These are phyloP conservation scores for Cyclostephanos tholiformis DNA, from an alignment of 108 stramenopile species.

Conservation along the genomic window DNA sequence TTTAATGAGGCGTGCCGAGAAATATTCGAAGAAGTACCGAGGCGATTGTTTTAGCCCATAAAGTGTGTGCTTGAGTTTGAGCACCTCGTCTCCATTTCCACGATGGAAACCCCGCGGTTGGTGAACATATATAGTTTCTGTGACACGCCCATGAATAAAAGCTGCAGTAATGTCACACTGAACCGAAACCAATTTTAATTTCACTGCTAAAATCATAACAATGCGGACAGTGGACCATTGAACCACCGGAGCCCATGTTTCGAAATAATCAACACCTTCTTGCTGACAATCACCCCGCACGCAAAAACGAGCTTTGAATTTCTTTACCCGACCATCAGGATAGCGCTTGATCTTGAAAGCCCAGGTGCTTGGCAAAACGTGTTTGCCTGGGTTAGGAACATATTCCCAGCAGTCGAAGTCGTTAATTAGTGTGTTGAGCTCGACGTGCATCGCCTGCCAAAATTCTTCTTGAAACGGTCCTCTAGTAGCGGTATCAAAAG, in stretches of 20 bases:
- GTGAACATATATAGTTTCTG: constrained; percentile 42
- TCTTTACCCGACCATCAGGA: too few relatives aligned
- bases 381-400: too few relatives aligned
- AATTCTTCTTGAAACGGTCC: too few relatives aligned
- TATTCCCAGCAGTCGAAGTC: constrained; percentile 14
- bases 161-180: constrained; percentile 37
- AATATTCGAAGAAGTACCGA: too few relatives aligned
- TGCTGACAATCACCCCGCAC: constrained; percentile 41
- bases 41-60: neutral
- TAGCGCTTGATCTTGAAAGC: too few relatives aligned
- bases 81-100: neutral
- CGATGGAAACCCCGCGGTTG: constrained; percentile 45
- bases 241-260: constrained; percentile 58
- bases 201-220: constrained; percentile 23
- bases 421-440: constrained; percentile 30
- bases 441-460: constrained; percentile 33
- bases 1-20: neutral
- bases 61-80: neutral
- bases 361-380: too few relatives aligned
- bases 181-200: neutral
- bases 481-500: too few relatives aligned
- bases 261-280: constrained; percentile 30
- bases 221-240: constrained; percentile 45
- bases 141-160: constrained; percentile 51
- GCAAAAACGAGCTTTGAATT: constrained; percentile 60